Evolutionary conservation across 2,329 filamentous ascomycete species (phyloP), one percentile per base, ranked within the genome.

Genomic region (Ploettnerulaceae sp.): DNA sequence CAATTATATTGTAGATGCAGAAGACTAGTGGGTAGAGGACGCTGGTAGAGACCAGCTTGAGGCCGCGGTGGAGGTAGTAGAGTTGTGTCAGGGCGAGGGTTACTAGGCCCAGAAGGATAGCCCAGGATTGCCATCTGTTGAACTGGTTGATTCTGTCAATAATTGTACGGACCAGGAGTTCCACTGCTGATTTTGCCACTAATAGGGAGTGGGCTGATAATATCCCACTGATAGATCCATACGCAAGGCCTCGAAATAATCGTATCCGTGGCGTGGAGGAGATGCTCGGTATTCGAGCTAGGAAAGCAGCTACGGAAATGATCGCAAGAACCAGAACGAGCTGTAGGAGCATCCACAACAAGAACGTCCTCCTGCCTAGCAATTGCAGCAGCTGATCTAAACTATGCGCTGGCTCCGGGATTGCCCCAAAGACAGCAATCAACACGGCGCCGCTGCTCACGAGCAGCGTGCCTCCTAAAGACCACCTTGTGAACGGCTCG

Each of bases 1-100:
- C 93, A 62, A 97, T 90, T 61, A 98, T 95, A 73, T 98, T 98
- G 75, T 97, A 98, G 55, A 97, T 81, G 74, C 93, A 98, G 69
- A 98, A 98, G 29, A 97, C 90, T 58, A 97, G 83, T 4, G 93
- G 93, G 67, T 98, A 98, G 57, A 98, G 75, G 52, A 97, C 85
- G 60, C 89, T 95, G 17, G 93, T 97, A 45, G 90, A 96, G 66
- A 94, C 89, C 42, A 98, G 76, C 68, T 95, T 95, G 53, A 98
- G 76, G 43, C 93, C 93, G 33, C 88, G 81, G 64, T 98, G 93
- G 51, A 98, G 79, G 67, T 94, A 97, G 69, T 95, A 98, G 5
- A 98, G 77, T 67, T 98, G 93, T 34, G 82, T 86, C 34, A 98
- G 76, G 4, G 93, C 91, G 51, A 97, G 75, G 3, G 76, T 74